Base-by-base conservation (phyloP, 164 flowering plant species). In the Santalum album region DNA sequence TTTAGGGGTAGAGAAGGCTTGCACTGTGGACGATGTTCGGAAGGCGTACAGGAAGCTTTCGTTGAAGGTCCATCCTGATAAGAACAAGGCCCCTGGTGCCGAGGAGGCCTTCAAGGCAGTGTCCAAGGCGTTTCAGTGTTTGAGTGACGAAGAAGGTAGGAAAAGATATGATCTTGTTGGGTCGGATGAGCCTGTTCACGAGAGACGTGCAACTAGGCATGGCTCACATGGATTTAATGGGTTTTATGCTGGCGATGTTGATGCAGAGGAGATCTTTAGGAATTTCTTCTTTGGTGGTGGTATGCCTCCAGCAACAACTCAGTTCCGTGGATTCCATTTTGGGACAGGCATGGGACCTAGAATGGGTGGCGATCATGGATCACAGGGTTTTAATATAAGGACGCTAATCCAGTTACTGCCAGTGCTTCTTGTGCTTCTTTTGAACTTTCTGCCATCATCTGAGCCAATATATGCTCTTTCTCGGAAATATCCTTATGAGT, bases 71-170 rank as follows among this genome's bases (percentile, higher is more conserved):
- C 97, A 90, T 50, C 96, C 97, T 0, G 97, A 90, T 57, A 90
- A 90, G 75, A 90, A 90, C 74, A 71, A 69, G 44, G 89, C 97
- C 0, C 95, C 97, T 1, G 97, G 97, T 2, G 81, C 97, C 0
- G 97, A 90, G 66, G 97, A 90, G 59, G 94, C 97, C 0, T 90
- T 90, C 61, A 90, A 90, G 77, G 58, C 71, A 12, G 97, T 90
- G 3, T 90, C 97, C 0, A 90, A 80, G 67, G 96, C 97, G 2
- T 90, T 87, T 71, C 89, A 87, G 74, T 90, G 97, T 54, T 77
- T 90, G 25, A 79, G 85, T 54, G 62, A 80, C 48, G 91, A 80
- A 57, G 97, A 82, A 59, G 77, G 61, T 57, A 63, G 82, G 71
- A 82, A 68, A 55, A 80, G 60, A 32, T 90, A 90, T 53, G 94